These are phyloP conservation scores for Arctium lappa DNA, from an alignment of 129 eudicot species.

Conservation along the genomic window DNA sequence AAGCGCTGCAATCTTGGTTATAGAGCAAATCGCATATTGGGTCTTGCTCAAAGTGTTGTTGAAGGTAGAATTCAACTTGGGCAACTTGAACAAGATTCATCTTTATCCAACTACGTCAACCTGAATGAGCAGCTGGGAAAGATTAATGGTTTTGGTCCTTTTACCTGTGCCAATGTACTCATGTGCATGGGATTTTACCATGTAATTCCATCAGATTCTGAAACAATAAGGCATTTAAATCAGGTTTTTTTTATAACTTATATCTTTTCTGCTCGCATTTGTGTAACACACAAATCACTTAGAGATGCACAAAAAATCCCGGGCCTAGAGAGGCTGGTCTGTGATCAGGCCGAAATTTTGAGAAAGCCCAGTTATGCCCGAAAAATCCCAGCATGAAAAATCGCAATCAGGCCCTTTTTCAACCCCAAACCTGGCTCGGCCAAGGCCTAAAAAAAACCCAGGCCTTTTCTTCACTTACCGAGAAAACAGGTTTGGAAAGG, in stretches of 20 bases:
- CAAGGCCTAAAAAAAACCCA: not conserved
- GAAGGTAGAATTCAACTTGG: conserved; percentile 61
- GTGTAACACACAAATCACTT: not conserved
- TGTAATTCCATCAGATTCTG: conserved; percentile 85
- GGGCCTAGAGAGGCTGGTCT: not conserved
- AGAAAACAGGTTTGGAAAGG: not conserved
- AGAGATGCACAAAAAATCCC: not conserved
- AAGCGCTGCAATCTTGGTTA: conserved; percentile 85
- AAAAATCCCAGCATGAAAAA: not conserved
- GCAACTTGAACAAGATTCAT: conserved; percentile 54
- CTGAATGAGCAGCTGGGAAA: conserved; percentile 57
- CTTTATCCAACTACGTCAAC: conserved; percentile 54
- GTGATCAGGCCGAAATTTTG: not conserved
- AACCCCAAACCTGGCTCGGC: not conserved
- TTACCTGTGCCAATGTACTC: conserved; percentile 80
- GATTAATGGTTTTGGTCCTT: conserved; percentile 86
- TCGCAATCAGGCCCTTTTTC: not conserved
- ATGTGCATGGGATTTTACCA: conserved; percentile 98
- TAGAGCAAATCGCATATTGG: conserved; percentile 78
- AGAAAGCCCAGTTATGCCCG: not conserved
- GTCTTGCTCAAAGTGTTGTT: conserved; percentile 61
- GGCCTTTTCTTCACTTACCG: not conserved
- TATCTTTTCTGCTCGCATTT: not conserved
- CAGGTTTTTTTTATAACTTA: conserved; percentile 45
- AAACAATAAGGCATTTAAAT: conserved; percentile 81